Conservation (phyloP, 2,329 filamentous ascomycete genomes). For the Colletotrichum liaoningense region DNA sequence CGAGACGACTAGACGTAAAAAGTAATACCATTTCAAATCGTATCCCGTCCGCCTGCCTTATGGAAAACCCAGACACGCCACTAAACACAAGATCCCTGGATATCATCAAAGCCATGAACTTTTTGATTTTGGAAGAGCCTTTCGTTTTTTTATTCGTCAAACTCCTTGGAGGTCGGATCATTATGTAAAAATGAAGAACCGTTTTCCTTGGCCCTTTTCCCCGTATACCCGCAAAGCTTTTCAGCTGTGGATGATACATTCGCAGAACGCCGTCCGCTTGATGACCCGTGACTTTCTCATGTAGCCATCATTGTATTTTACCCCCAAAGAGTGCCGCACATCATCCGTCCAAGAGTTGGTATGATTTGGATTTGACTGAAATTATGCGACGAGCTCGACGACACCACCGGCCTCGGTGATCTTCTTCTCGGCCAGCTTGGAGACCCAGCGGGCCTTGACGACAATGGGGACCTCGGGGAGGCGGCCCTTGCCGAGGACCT, state of each 20-base stretch:
- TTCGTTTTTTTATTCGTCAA: slow-evolving; percentile 37
- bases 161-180: slow-evolving; percentile 35
- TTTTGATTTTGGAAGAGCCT: slow-evolving; percentile 33
- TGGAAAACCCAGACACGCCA: slow-evolving; percentile 16
- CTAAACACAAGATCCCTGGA: slow-evolving; percentile 3
- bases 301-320: slow-evolving; percentile 20
- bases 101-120: slow-evolving; percentile 5
- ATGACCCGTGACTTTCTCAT: slow-evolving; percentile 3
- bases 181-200: slow-evolving; percentile 38
- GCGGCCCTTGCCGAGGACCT: slow-evolving; percentile 98
- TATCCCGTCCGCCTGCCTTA: slow-evolving; percentile 15
- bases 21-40: slow-evolving; percentile 28
- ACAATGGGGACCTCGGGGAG: slow-evolving; percentile 93
- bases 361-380: slow-evolving; percentile 15
- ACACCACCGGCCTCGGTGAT: slow-evolving; percentile 98
- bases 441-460: slow-evolving; percentile 95
- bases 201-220: slow-evolving; percentile 25
- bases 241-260: slow-evolving; percentile 20
- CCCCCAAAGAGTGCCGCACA: slow-evolving; percentile 2
- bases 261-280: slow-evolving; percentile 31
- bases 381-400: slow-evolving; percentile 90
- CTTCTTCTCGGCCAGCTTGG: slow-evolving; percentile 97
- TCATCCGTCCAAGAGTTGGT: slow-evolving; percentile 9
- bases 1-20: slow-evolving; percentile 2
- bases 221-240: slow-evolving; percentile 32